Conservation (phyloP, 345 rosid genomes). For the Rhizophora apiculata region DNA sequence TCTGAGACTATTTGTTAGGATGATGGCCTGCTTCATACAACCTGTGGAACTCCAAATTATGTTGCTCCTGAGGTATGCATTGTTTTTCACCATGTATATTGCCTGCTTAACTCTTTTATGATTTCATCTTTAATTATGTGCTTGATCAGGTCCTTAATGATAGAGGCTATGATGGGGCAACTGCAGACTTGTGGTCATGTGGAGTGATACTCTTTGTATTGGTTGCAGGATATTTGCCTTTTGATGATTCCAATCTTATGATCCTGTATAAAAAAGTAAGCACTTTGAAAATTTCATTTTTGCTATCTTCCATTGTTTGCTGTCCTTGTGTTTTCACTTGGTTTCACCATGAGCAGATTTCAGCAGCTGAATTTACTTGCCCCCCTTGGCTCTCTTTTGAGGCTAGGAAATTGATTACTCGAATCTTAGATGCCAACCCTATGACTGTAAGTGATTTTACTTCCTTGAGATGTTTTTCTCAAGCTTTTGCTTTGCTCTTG, state of each 20-base stretch:
- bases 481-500: constrained; percentile 8
- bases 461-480: neutral
- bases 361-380: constrained; percentile 89
- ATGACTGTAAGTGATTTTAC: constrained; percentile 66
- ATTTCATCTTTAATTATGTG: neutral
- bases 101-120: neutral
- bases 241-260: constrained; percentile 92
- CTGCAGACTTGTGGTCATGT: constrained; percentile 97
- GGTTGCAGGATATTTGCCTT: constrained; percentile 99
- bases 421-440: constrained; percentile 88
- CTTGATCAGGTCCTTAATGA: constrained; percentile 80
- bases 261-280: constrained; percentile 94
- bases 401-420: constrained; percentile 82
- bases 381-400: constrained; percentile 93
- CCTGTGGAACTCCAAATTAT: constrained; percentile 97
- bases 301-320: constrained; percentile 12
- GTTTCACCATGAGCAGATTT: constrained; percentile 48
- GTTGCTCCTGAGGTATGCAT: constrained; percentile 93
- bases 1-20: constrained; percentile 44
- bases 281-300: constrained; percentile 25
- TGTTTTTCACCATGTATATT: neutral
- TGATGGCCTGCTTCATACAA: constrained; percentile 92
- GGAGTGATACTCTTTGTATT: constrained; percentile 95
- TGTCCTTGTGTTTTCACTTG: constrained; percentile 19
- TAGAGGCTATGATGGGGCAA: constrained; percentile 93